These are phyloP conservation scores for Conringia planisiliqua DNA, from an alignment of 345 rosid species.

Conservation along the genomic window DNA sequence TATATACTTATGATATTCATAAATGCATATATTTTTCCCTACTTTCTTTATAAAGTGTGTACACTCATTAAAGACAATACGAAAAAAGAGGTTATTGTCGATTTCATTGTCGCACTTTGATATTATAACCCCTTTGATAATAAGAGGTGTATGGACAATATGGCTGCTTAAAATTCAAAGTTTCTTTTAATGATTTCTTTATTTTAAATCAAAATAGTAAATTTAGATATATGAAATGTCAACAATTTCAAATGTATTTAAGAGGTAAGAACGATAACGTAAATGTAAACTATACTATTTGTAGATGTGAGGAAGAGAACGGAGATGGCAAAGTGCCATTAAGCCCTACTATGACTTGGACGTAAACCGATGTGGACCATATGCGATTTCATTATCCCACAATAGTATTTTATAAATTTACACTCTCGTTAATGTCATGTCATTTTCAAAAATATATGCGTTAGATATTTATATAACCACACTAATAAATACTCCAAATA, in stretches of 20 bases:
- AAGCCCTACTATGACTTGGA: constrained; percentile 7
- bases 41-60: constrained; percentile 22
- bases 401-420: background rate
- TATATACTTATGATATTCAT: background rate
- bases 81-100: constrained; percentile 30
- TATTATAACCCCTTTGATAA: constrained; percentile 23
- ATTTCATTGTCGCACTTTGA: constrained; percentile 33
- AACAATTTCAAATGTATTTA: constrained; percentile 2
- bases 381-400: background rate
- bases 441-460: constrained; percentile 14
- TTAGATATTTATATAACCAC: constrained; percentile 7
- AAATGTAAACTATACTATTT: background rate
- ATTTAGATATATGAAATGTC: background rate
- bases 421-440: constrained; percentile 13
- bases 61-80: constrained; percentile 32
- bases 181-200: constrained; percentile 11
- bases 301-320: background rate
- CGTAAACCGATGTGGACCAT: constrained; percentile 29
- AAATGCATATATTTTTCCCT: background rate
- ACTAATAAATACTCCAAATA: no score
- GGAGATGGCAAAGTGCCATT: constrained; percentile 9
- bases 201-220: background rate
- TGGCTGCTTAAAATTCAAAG: constrained; percentile 28
- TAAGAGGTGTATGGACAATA: constrained; percentile 27
- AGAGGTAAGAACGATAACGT: background rate